Evolutionary conservation across 768 basidiomycete species (phyloP).

Genomic region (Suillus luteus): DNA sequence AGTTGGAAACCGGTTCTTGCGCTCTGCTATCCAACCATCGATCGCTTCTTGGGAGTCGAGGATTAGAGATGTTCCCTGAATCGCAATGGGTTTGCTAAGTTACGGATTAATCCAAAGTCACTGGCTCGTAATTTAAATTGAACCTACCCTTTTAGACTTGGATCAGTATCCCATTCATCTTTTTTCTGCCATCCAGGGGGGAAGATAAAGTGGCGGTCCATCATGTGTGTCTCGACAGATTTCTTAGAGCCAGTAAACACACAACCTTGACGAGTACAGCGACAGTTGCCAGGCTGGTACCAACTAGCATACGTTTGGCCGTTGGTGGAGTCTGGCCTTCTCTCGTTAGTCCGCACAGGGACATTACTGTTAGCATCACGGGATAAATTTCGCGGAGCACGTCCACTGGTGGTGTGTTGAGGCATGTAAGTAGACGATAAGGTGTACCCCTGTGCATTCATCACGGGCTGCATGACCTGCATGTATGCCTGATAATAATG

Average conservation of each 20-base stretch:
- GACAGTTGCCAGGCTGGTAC: slow-evolving; percentile 62
- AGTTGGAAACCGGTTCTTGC: slow-evolving; percentile 85
- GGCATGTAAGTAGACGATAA: slow-evolving; percentile 42
- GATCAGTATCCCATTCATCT: slow-evolving; percentile 80
- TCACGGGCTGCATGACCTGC: slow-evolving; percentile 33
- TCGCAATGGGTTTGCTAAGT: slow-evolving; percentile 65
- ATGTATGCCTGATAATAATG: slow-evolving; percentile 61
- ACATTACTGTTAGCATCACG: slow-evolving; percentile 9
- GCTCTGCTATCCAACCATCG: slow-evolving; percentile 84
- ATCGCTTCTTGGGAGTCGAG: slow-evolving; percentile 84
- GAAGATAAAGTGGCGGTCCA: slow-evolving; percentile 87
- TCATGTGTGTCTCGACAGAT: slow-evolving; percentile 77
- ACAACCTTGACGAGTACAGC: slow-evolving; percentile 68
- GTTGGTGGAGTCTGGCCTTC: slow-evolving; percentile 19
- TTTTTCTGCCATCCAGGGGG: slow-evolving; percentile 71
- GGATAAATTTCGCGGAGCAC: not conserved
- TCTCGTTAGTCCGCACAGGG: slow-evolving; percentile 6
- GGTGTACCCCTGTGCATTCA: slow-evolving; percentile 38
- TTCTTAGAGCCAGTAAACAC: slow-evolving; percentile 69
- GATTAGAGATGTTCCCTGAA: slow-evolving; percentile 76
- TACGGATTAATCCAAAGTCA: not conserved
- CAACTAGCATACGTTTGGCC: slow-evolving; percentile 39
- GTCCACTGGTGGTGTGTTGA: slow-evolving; percentile 6
- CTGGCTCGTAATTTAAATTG: not conserved
- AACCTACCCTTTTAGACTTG: slow-evolving; percentile 72